Conservation (phyloP, 192 early-diverging fungal genomes). For the Coemansia sp. region DNA sequence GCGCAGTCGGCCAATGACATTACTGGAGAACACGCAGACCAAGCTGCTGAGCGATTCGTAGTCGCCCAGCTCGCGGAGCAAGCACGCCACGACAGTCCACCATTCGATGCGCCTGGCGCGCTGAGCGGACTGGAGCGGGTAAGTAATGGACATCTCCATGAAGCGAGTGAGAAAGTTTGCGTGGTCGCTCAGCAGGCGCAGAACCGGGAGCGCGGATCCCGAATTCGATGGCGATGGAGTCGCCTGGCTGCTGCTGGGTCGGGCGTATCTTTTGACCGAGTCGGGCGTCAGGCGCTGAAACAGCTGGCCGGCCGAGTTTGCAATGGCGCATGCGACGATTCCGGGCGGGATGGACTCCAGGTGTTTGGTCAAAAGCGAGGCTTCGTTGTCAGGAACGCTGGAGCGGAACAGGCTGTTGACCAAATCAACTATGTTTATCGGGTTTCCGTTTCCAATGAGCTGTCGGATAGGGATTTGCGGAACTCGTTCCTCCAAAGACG, state of each 20-base stretch:
- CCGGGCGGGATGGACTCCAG: conserved; percentile 45
- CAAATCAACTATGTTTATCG: conserved; percentile 31
- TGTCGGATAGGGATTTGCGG: conserved; percentile 30
- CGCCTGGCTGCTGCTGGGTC: neutral
- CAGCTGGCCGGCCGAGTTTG: conserved; percentile 46
- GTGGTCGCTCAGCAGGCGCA: conserved; percentile 48
- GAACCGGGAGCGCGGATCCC: conserved; percentile 7
- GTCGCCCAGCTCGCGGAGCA: conserved; percentile 50
- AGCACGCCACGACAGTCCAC: conserved; percentile 36
- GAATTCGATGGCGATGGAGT: neutral
- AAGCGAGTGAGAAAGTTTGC: conserved; percentile 45
- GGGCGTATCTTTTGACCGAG: conserved; percentile 22
- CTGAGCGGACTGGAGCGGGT: conserved; percentile 28
- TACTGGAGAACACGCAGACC: conserved; percentile 41
- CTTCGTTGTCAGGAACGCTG: conserved; percentile 24
- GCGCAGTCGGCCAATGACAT: conserved; percentile 21
- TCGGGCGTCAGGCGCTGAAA: conserved; percentile 36
- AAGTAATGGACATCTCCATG: conserved; percentile 36
- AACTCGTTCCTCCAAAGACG: conserved; percentile 38
- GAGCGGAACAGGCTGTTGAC: conserved; percentile 35
- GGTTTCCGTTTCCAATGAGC: conserved; percentile 13
- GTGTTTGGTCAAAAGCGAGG: conserved; percentile 18
- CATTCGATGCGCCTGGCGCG: conserved; percentile 46
- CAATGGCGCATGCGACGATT: conserved; percentile 41
- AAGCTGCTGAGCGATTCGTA: conserved; percentile 50